Conservation (phyloP, 2,329 filamentous ascomycete genomes). For the Ustulina deusta region DNA sequence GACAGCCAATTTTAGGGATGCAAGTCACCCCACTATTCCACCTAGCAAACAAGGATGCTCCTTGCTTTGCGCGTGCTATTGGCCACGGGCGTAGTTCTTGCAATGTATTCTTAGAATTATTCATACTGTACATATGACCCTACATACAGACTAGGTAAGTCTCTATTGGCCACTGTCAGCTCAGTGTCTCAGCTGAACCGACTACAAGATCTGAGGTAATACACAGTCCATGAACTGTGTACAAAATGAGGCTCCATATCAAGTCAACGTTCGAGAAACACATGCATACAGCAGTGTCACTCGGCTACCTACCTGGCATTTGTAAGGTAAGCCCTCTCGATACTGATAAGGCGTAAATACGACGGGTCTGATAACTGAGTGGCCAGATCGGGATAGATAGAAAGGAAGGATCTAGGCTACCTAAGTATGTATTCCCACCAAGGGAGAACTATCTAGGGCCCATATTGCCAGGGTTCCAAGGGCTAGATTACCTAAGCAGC, state of each 20-base stretch:
- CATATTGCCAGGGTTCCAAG: too few relatives aligned
- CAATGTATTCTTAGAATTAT: too few relatives aligned
- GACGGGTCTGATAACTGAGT: too few relatives aligned
- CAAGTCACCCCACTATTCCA: constrained; percentile 13
- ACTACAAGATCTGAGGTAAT: not conserved
- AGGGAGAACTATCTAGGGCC: too few relatives aligned
- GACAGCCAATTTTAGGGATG: constrained; percentile 37
- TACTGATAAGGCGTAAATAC: too few relatives aligned
- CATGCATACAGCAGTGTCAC: not conserved
- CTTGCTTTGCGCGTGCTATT: constrained; percentile 20
- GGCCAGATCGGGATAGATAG: too few relatives aligned
- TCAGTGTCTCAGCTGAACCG: not conserved
- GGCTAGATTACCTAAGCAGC: too few relatives aligned
- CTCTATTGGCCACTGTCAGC: not conserved
- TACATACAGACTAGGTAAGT: not conserved
- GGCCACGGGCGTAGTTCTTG: too few relatives aligned
- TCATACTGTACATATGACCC: not conserved
- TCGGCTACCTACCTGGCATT: constrained; percentile 1
- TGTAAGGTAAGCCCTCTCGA: not conserved
- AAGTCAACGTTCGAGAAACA: constrained; percentile 12
- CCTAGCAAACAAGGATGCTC: constrained; percentile 2
- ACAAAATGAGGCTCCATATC: not conserved
- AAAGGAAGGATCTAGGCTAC: too few relatives aligned
- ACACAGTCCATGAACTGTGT: constrained; percentile 15
- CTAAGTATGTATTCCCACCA: too few relatives aligned